Conservation (phyloP, 352 stramenopile genomes). For the Globisporangium nodosum region DNA sequence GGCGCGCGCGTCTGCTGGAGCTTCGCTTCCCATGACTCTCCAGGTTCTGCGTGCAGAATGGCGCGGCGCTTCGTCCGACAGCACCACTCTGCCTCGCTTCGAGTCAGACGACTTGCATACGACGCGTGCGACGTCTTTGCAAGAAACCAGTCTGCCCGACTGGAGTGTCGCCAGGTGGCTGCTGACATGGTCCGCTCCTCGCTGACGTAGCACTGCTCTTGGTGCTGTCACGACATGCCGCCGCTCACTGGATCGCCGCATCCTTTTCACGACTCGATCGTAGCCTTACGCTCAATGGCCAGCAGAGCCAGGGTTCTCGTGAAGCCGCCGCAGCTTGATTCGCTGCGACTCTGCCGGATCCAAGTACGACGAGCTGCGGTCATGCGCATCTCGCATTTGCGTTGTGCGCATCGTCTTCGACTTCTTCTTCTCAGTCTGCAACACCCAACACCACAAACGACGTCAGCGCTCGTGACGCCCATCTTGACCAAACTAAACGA, state of each 20-base stretch:
- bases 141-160: not conserved
- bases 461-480: not conserved
- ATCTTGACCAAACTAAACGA: no score
- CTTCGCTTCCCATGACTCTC: not conserved
- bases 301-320: conserved; percentile 30
- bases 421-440: conserved; percentile 29
- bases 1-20: not conserved
- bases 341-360: conserved; percentile 20
- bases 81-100: not conserved
- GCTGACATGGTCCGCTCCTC: not conserved
- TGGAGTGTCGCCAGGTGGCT: not conserved
- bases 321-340: conserved; percentile 39
- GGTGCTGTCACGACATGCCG: not conserved
- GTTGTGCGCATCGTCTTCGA: conserved; percentile 45
- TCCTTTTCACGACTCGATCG: not conserved
- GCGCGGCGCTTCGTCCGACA: not conserved
- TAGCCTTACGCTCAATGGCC: conserved; percentile 23
- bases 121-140: no score
- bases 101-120: no score
- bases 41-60: not conserved
- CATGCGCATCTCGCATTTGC: conserved; percentile 23
- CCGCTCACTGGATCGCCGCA: not conserved
- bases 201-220: not conserved
- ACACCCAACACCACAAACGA: conserved; percentile 3
- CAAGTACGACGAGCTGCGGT: conserved; percentile 8